Conservation (phyloP, 306 rosid species). For the Vigna trinervia region DNA sequence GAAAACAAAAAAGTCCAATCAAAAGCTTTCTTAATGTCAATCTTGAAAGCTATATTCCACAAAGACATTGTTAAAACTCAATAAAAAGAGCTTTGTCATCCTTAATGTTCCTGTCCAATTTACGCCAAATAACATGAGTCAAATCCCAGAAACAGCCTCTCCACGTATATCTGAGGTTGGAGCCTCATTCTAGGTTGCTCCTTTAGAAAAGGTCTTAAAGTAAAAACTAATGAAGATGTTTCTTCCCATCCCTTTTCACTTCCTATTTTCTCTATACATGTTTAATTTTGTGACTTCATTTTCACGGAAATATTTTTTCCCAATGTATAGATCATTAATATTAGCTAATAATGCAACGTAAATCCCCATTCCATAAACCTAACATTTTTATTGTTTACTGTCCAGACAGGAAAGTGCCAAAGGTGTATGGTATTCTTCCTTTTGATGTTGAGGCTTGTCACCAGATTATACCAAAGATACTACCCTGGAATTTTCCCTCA, state of each 20-base stretch:
- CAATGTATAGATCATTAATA: slow-evolving; percentile 6
- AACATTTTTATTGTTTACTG: slow-evolving; percentile 20
- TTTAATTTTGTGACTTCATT: not conserved
- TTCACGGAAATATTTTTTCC: not conserved
- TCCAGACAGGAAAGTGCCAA: slow-evolving; percentile 61
- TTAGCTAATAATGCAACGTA: not conserved
- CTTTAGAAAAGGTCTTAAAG: no score
- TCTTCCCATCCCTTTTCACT: no score
- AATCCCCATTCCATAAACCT: slow-evolving; percentile 34
- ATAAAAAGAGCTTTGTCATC: no score
- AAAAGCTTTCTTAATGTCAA: no score
- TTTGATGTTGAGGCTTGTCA: slow-evolving; percentile 84
- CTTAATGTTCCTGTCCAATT: not conserved
- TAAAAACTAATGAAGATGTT: no score
- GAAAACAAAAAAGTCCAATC: no score
- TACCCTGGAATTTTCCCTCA: slow-evolving; percentile 88
- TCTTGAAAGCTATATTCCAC: no score
- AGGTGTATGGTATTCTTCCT: slow-evolving; percentile 58
- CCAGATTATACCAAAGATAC: slow-evolving; percentile 70
- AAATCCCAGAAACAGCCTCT: not conserved
- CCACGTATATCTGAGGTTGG: not conserved
- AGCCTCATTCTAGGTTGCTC: not conserved
- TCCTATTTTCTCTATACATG: not conserved
- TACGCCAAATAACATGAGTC: not conserved
- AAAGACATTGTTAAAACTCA: no score